phyloP scores from a whole-genome alignment of 1,139 yeast species.

The Candida sp. region DNA sequence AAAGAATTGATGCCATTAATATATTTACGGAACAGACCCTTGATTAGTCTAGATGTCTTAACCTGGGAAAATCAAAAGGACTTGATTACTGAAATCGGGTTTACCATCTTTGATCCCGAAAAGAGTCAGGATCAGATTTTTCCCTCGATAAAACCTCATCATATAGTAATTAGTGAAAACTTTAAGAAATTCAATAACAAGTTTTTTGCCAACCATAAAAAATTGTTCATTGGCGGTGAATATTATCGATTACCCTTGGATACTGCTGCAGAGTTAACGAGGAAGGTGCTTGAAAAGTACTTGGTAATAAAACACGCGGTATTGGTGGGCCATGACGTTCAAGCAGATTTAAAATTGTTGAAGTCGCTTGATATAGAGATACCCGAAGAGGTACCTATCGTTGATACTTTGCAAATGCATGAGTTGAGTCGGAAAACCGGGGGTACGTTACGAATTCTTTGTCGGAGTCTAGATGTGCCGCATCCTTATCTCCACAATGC shows the following conservation, averaged over 20 bases:
- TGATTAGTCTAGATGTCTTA: constrained; percentile 65
- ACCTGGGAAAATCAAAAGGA: constrained; percentile 52
- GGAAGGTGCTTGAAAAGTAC: constrained; percentile 40
- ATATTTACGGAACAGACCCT: constrained; percentile 29
- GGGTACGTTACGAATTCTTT: constrained; percentile 48
- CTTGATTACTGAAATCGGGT: constrained; percentile 65
- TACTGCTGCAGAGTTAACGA: constrained; percentile 37
- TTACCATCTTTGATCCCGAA: constrained; percentile 62
- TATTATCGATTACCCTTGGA: constrained; percentile 40
- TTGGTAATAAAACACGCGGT: constrained; percentile 23
- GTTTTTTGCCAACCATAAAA: constrained; percentile 64
- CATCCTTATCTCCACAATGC: constrained; percentile 75
- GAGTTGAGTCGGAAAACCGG: constrained; percentile 39
- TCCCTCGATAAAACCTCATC: constrained; percentile 51
- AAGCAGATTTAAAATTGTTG: constrained; percentile 60
- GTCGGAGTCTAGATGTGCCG: constrained; percentile 55
- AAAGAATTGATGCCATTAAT: constrained; percentile 23
- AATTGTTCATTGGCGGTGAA: constrained; percentile 55
- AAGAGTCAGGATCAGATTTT: constrained; percentile 24
- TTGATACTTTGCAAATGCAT: constrained; percentile 59
- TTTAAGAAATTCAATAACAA: constrained; percentile 43
- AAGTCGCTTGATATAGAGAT: constrained; percentile 42
- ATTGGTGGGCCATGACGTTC: constrained; percentile 68
- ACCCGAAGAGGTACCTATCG: constrained; percentile 24
- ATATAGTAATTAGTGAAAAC: constrained; percentile 56